Base-by-base conservation (phyloP, 768 basidiomycete genomes). In the Hortiboletus campestris region DNA sequence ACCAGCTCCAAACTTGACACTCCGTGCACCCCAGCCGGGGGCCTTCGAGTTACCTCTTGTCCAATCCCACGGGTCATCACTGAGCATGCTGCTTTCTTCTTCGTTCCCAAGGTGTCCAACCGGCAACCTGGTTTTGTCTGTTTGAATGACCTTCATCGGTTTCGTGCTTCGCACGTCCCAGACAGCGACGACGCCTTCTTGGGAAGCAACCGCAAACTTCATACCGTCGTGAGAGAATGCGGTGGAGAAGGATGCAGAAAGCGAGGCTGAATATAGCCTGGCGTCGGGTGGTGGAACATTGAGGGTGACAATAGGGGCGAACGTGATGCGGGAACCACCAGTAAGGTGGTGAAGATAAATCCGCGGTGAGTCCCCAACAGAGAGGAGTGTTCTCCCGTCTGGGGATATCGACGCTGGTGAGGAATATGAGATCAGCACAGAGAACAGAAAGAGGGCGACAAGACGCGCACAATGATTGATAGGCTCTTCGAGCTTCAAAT, bases 311-410 rank as follows among this genome's bases (percentile, higher is more conserved):
- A 93, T 87, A 38, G 81, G 83, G 17, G 80, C 68, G 61, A 93
- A 90, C 4, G 81, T 74, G 60, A 89, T 75, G 28, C 68, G 74
- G 14, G 80, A 72, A 29, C 88, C 85, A 39, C 87, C 87, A 2
- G 83, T 80, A 56, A 95, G 79, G 51, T 85, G 83, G 65, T 94
- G 89, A 14, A 98, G 80, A 67, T 85, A 89, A 12, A 95, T 85
- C 54, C 91, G 86, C 42, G 86, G 84, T 11, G 93, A 94, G 68
- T 98, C 94, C 22, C 95, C 94, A 0, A 95, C 94, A 3, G 88
- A 92, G 2, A 97, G 82, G 14, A 98, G 79, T 0, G 88, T 93
- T 43, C 84, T 82, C 1, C 93, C 89, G 64, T 96, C 91, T 0
- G 92, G 93, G 0, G 93, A 94, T 62, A 98, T 82, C 10, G 94